These are phyloP conservation scores for Theileria annulata DNA, from an alignment of 169 alveolate species.

Conservation along the genomic window DNA sequence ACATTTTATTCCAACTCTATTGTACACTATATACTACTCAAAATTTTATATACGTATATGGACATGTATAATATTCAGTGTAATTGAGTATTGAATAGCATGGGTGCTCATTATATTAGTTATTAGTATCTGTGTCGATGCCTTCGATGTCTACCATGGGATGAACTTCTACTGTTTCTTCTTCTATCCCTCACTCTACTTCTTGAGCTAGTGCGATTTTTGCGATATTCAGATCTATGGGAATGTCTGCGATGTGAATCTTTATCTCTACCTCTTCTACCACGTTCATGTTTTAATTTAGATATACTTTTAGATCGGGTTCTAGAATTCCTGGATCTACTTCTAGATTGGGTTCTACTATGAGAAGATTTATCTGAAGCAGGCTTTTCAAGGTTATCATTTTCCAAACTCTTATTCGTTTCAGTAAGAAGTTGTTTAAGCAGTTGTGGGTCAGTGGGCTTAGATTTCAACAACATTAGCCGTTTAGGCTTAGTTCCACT, in stretches of 20 bases:
- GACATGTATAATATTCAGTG: neutral
- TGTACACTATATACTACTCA: too few species aligned
- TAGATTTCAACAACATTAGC: constrained; percentile 47
- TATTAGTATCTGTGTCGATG: neutral
- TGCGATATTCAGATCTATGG: neutral
- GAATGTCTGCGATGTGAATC: neutral
- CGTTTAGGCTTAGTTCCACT: constrained; percentile 59
- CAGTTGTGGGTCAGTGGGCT: constrained; percentile 37
- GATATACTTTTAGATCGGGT: too few species aligned
- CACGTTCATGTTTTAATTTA: too few species aligned
- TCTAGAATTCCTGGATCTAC: too few species aligned
- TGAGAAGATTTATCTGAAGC: neutral
- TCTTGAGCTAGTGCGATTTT: neutral
- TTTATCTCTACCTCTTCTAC: neutral
- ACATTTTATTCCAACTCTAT: neutral
- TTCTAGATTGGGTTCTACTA: constrained; percentile 1
- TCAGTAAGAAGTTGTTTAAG: constrained; percentile 5
- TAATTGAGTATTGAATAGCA: neutral
- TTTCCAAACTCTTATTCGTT: neutral
- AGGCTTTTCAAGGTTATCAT: neutral
- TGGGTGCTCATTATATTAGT: neutral
- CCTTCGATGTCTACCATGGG: neutral
- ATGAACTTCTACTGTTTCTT: neutral
- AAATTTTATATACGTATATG: too few species aligned
- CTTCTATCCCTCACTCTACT: neutral